Conservation (phyloP, 2,329 filamentous ascomycete genomes). For the Cladophialophora exuberans region DNA sequence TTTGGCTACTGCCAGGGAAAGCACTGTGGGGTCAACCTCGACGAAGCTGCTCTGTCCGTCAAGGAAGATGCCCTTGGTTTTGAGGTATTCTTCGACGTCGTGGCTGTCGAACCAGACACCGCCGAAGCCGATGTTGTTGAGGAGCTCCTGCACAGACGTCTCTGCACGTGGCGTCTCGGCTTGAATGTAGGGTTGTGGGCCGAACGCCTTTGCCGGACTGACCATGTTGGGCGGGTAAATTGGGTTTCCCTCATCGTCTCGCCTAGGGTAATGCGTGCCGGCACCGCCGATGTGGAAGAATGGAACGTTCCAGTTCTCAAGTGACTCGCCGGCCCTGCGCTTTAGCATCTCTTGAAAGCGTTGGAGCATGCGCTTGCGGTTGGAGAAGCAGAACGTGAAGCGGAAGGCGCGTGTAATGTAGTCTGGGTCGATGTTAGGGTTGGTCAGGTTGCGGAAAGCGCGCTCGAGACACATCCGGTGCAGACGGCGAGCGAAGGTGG, state of each 20-base stretch:
- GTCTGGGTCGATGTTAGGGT: constrained; percentile 50
- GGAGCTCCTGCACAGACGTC: constrained; percentile 35
- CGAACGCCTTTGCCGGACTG: constrained; percentile 26
- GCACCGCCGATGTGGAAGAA: constrained; percentile 69
- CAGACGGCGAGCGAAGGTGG: constrained; percentile 70
- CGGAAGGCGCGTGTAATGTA: constrained; percentile 65
- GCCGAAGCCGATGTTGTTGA: constrained; percentile 62
- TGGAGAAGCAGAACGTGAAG: constrained; percentile 66
- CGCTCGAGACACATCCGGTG: constrained; percentile 68
- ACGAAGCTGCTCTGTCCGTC: constrained; percentile 38
- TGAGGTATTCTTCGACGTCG: constrained; percentile 76
- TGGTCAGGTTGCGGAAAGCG: constrained; percentile 50
- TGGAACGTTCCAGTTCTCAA: constrained; percentile 64
- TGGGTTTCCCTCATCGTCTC: constrained; percentile 43
- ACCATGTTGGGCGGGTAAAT: constrained; percentile 39
- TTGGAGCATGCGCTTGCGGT: constrained; percentile 43
- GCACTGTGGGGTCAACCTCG: constrained; percentile 25
- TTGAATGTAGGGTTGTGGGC: constrained; percentile 27
- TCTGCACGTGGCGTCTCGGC: constrained; percentile 33
- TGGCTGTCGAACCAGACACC: constrained; percentile 77
- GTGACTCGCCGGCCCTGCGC: constrained; percentile 47
- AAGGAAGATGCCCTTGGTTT: constrained; percentile 42
- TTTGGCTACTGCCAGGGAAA: constrained; percentile 10
- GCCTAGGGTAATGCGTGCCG: constrained; percentile 64
- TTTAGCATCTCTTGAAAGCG: constrained; percentile 45